phyloP scores from a whole-genome alignment of 2,329 filamentous ascomycete species.

The Talaromyces rugulosus region DNA sequence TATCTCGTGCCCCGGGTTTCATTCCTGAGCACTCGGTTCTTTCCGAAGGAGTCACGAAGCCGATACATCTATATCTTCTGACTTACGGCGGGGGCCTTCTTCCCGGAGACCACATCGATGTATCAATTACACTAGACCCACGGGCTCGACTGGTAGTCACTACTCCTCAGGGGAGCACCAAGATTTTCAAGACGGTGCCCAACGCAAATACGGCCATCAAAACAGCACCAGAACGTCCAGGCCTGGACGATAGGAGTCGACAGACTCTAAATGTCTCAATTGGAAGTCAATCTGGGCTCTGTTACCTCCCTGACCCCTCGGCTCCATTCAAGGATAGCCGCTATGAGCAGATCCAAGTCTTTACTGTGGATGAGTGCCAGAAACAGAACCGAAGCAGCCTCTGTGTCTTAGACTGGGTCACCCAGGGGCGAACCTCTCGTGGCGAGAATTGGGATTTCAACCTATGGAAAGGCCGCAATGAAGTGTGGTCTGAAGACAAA shows the following conservation, averaged over 20 bases:
- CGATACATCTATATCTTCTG: conserved; percentile 79
- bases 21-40: conserved; percentile 46
- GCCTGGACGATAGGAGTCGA: conserved; percentile 34
- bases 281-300: conserved; percentile 48
- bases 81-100: conserved; percentile 94
- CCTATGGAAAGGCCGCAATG: conserved; percentile 78
- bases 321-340: conserved; percentile 83
- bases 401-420: conserved; percentile 92
- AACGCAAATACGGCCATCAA: neutral
- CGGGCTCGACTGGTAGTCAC: conserved; percentile 61
- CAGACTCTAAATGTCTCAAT: conserved; percentile 50
- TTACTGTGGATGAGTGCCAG: conserved; percentile 53
- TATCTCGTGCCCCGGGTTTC: conserved; percentile 68
- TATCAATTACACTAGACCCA: conserved; percentile 63
- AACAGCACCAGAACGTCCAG: neutral
- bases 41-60: conserved; percentile 38
- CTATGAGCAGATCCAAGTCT: conserved; percentile 80
- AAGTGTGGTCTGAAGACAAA: conserved; percentile 52
- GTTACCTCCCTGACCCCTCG: conserved; percentile 81
- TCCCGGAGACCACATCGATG: conserved; percentile 74
- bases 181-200: conserved; percentile 75
- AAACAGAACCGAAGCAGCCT: conserved; percentile 50
- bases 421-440: conserved; percentile 74
- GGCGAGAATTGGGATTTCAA: conserved; percentile 86
- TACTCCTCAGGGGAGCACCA: conserved; percentile 76